Evolutionary conservation across 305 asterid species (phyloP).

Genomic region (Fraxinus sp.): DNA sequence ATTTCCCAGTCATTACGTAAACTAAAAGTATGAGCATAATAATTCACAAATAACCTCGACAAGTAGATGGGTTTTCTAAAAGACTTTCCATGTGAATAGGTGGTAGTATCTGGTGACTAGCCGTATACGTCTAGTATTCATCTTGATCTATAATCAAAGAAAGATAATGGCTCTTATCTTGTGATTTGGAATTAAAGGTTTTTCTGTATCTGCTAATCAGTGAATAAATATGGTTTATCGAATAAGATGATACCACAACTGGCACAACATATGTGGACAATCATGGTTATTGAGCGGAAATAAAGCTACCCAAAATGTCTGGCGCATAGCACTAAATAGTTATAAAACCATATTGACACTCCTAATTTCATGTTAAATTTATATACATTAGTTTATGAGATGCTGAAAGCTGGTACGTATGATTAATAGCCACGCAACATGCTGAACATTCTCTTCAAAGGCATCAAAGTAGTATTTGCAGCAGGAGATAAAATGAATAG

Average conservation of each 20-base stretch:
- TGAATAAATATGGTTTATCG: background rate
- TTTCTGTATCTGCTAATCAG: background rate
- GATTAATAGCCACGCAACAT: background rate
- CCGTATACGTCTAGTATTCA: background rate
- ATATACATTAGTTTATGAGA: background rate
- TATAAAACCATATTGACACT: background rate
- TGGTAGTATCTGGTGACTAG: background rate
- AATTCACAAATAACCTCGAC: background rate
- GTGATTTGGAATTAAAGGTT: background rate
- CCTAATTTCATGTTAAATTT: background rate
- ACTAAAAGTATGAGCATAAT: background rate
- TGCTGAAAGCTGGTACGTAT: background rate
- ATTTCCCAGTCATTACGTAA: background rate
- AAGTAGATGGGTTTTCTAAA: background rate
- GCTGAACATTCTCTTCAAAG: background rate
- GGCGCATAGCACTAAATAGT: background rate
- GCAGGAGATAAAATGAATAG: background rate
- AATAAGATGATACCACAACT: background rate
- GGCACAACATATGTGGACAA: background rate
- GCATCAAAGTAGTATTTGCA: background rate
- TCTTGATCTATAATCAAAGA: background rate
- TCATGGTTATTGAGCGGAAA: background rate
- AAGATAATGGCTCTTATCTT: background rate
- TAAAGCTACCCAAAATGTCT: background rate
- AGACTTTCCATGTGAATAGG: background rate